Base-by-base conservation (phyloP, 73 alveolate genomes). In the Paramecium sexaurelia region DNA sequence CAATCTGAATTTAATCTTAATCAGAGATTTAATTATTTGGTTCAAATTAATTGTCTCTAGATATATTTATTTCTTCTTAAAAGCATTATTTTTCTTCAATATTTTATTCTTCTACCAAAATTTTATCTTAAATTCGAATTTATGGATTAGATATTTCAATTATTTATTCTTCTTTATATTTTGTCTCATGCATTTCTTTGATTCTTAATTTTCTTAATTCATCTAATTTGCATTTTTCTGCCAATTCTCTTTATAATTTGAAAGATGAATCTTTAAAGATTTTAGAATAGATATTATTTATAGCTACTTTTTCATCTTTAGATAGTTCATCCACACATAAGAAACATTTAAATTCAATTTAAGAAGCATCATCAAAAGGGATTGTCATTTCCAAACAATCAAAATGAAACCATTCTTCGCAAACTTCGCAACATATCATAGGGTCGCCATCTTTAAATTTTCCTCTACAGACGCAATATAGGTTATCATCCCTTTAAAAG, bases 361-460 rank as follows among this genome's bases (percentile, higher is more conserved):
- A 15, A 22, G 40, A 11, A 24, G 90, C 90, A 10, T 78, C 90
- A 41, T 78, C 90, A 17, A 41, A 40, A 9, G 75, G 40, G 11
- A 78, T 29, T 9, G 22, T 39, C 27, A 78, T 22, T 36, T 39
- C 90, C 10, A 78, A 29, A 24, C 90, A 78, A 41, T 78, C 90
- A 17, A 78, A 78, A 78, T 78, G 90, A 43, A 78, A 78, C 90
- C 90, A 78, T 78, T 78, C 90, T n/a, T 78, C 43, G 41, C 90
- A 78, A 5, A 6, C 41, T 39, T 78, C 90, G 19, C 90, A 78
- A 13, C 55, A 32, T 1, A 78, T 78, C 90, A 78, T 78, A 10
- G 68, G 68, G n/a, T 78, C 73, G 0, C 73, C 75, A 19, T 78
- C 90, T 41, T 78, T 45, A 41, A 41, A 78, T 43, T 78, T 78